Evolutionary conservation across 768 basidiomycete species (phyloP), one percentile per base, ranked within the genome.

Genomic region (Tricholoma sp.): DNA sequence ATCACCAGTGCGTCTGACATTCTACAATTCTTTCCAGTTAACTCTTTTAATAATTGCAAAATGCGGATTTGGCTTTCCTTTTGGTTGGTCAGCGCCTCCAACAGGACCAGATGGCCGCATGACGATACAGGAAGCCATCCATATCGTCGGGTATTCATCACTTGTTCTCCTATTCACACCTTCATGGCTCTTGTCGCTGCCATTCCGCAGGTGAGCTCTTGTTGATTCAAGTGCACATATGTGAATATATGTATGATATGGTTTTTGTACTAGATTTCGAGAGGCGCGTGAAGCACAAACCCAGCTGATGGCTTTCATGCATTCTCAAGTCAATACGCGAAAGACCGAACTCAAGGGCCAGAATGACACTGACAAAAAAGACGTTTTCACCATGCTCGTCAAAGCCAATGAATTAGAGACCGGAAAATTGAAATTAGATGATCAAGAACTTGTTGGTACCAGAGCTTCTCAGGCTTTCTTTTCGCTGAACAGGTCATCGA

Each of bases 41-140:
- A 74, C 78, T 4, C 69, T 80, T 10, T 59, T 79, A 13, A 63
- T 78, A 11, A 71, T 81, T 20, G 74, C 73, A 9, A 72, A 66
- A 60, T 80, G 79, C 55, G 78, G 75, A 1, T 79, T 80, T 49
- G 80, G 79, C 3, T 73, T 80, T 39, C 63, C 70, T 0, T 75
- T 77, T 51, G 67, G 67, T 33, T 80, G 77, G 78, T 59, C 61
- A 7, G 62, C 70, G 6, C 76, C 76, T 24, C 73, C 77, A 0
- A 66, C 54, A 11, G 63, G 70, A 1, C 58, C 68, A 3, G 71
- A 76, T 53, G 76, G 76, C 11, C 64, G 44, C 0, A 72, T 79
- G 68, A 68, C 74, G 2, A 32, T 77, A 1, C 72, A 75, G 49
- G 67, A 74, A 62, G 70, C 75, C 6, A 60, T 77, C 11, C 66